Evolutionary conservation across 2,329 filamentous ascomycete genomes (phyloP).

Genomic region (Penicillium expansum): DNA sequence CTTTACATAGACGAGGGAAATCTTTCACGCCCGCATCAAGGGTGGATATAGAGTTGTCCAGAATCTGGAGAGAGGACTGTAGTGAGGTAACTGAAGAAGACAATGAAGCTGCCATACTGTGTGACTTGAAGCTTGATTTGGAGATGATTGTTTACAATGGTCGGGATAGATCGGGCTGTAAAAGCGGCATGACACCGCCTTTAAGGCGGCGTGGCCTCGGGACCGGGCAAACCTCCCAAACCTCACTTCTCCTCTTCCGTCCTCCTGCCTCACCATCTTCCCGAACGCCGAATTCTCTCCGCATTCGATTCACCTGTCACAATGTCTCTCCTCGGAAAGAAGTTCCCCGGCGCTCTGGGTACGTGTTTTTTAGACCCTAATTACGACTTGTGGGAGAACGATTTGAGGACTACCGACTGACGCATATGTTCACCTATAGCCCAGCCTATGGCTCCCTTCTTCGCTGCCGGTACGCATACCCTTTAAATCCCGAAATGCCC

Average conservation of each 20-base stretch:
- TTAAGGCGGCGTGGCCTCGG: conserved; percentile 28
- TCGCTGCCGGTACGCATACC: conserved; percentile 75
- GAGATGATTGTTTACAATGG: conserved; percentile 26
- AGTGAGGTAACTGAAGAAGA: conserved; percentile 60
- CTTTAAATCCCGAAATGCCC: background rate
- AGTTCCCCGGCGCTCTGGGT: conserved; percentile 77
- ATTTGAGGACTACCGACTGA: conserved; percentile 29
- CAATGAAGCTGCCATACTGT: conserved; percentile 48
- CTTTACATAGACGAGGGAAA: conserved; percentile 61
- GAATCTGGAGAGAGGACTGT: conserved; percentile 58
- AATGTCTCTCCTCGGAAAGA: conserved; percentile 80
- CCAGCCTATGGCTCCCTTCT: conserved; percentile 89
- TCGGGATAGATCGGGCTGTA: conserved; percentile 23
- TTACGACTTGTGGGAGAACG: background rate
- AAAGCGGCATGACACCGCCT: conserved; percentile 31
- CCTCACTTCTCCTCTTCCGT: conserved; percentile 34
- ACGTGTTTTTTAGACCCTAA: conserved; percentile 45
- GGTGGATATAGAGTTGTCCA: conserved; percentile 62
- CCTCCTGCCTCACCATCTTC: conserved; percentile 30
- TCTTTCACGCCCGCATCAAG: conserved; percentile 62
- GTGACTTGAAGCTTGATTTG: background rate
- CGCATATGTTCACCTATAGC: conserved; percentile 54
- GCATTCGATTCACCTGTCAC: conserved; percentile 47
- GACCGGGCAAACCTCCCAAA: conserved; percentile 40
- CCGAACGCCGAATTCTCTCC: conserved; percentile 27